These are phyloP conservation scores for Penicillium paxilli DNA, from an alignment of 495 filamentous ascomycete species.

Conservation along the genomic window DNA sequence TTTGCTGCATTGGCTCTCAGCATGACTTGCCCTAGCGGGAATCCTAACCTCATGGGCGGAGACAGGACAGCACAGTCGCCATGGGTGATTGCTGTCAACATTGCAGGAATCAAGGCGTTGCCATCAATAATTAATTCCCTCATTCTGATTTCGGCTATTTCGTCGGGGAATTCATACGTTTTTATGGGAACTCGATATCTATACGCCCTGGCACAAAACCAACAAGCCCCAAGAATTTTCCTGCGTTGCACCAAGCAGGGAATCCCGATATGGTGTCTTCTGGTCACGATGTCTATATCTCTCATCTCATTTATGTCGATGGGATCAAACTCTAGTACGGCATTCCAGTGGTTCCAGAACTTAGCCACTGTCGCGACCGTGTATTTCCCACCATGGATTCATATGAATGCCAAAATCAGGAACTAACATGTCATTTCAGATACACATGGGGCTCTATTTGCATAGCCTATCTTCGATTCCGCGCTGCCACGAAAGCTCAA, in stretches of 20 bases:
- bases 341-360: background rate
- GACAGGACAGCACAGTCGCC: conserved; percentile 34
- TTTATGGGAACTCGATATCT: conserved; percentile 76
- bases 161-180: conserved; percentile 59
- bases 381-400: background rate
- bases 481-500: background rate
- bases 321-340: background rate
- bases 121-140: conserved; percentile 53
- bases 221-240: conserved; percentile 66
- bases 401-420: background rate
- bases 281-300: background rate
- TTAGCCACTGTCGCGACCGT: background rate
- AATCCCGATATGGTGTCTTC: conserved; percentile 48
- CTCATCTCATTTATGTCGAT: background rate
- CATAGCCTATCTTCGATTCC: background rate
- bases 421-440: background rate
- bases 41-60: conserved; percentile 48
- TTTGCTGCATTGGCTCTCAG: conserved; percentile 42
- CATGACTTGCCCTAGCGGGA: conserved; percentile 48
- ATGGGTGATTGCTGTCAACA: conserved; percentile 52
- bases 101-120: conserved; percentile 44
- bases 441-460: background rate
- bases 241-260: conserved; percentile 62
- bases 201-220: conserved; percentile 68
- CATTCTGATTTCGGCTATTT: conserved; percentile 68